phyloP scores from a whole-genome alignment of 352 stramenopile genomes.

The Peronospora farinosa region DNA sequence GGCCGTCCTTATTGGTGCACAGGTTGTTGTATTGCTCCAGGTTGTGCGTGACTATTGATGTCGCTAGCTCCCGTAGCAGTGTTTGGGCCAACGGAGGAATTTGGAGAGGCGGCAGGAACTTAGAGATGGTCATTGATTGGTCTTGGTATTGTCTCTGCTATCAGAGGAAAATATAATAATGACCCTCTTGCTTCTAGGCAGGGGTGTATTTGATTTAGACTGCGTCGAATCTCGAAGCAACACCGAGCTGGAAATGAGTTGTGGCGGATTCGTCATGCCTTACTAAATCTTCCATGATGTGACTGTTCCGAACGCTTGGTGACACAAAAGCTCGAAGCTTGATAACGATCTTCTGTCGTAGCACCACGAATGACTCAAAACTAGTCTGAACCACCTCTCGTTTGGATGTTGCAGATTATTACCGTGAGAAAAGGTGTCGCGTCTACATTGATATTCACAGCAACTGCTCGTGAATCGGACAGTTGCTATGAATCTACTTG shows the following conservation, averaged over 20 bases:
- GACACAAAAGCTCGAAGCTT: too few species aligned
- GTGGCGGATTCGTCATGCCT: neutral
- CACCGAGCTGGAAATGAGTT: conserved; percentile 1
- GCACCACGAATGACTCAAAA: too few species aligned
- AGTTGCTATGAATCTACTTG: too few species aligned
- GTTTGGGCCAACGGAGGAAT: conserved; percentile 20
- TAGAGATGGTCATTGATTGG: conserved; percentile 21
- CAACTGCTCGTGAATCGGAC: too few species aligned
- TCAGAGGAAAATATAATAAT: conserved; percentile 8
- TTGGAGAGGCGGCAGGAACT: conserved; percentile 25
- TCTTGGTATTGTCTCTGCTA: conserved; percentile 22
- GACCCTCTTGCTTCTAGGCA: conserved; percentile 4
- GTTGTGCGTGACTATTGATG: conserved; percentile 28
- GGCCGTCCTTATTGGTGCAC: conserved; percentile 25
- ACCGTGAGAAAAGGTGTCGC: too few species aligned
- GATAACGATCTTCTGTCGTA: too few species aligned
- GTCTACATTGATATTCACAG: too few species aligned
- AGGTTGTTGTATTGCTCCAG: conserved; percentile 26
- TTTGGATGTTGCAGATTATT: too few species aligned
- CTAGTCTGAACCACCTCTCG: too few species aligned
- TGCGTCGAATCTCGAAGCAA: neutral
- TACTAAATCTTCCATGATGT: too few species aligned
- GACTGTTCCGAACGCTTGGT: too few species aligned
- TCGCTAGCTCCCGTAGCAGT: conserved; percentile 23
- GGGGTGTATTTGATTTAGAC: too few species aligned